A percentile compares a stretch with the other conserved stretches of the same genome.
phyloP scores from a whole-genome alignment of 306 rosid genomes.

The Vigna trinervia region DNA sequence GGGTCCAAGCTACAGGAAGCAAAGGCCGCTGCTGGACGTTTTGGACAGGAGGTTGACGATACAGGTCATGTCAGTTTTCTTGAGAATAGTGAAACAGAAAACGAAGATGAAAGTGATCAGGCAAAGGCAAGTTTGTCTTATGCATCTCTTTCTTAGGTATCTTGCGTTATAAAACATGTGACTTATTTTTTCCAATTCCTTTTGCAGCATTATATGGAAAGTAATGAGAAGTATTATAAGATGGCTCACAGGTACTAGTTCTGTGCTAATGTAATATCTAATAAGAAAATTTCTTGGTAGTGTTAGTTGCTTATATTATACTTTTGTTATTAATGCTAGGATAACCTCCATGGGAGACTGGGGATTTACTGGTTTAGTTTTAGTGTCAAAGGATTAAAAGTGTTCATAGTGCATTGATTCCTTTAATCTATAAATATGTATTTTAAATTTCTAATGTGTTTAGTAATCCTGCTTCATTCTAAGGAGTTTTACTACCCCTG shows the following conservation, averaged over 20 bases:
- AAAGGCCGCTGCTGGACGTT: constrained; percentile 68
- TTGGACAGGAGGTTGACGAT: constrained; percentile 75
- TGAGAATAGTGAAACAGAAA: constrained; percentile 79
- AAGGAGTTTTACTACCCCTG: constrained; percentile 35
- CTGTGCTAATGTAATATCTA: constrained; percentile 39
- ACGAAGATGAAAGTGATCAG: constrained; percentile 97
- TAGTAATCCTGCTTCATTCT: constrained; percentile 33
- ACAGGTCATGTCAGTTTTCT: constrained; percentile 54
- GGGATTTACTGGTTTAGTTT: constrained; percentile 23
- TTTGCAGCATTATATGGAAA: constrained; percentile 96
- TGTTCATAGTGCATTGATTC: constrained; percentile 40
- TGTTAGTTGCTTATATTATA: constrained; percentile 28
- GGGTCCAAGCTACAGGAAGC: constrained; percentile 93
- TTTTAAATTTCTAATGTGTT: not conserved
- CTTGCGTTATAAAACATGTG: constrained; percentile 6
- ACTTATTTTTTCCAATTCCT: constrained; percentile 46
- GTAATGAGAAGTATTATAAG: constrained; percentile 98
- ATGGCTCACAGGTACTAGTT: constrained; percentile 94
- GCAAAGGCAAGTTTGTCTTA: constrained; percentile 76
- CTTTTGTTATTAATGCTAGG: not conserved
- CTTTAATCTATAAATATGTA: constrained; percentile 28
- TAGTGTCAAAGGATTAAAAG: constrained; percentile 10
- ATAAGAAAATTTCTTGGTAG: constrained; percentile 27
- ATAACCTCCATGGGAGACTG: not conserved
- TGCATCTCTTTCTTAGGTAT: constrained; percentile 25